These are phyloP conservation scores for Ogataea nonfermentans DNA, from an alignment of 805 yeast species.

Conservation along the genomic window DNA sequence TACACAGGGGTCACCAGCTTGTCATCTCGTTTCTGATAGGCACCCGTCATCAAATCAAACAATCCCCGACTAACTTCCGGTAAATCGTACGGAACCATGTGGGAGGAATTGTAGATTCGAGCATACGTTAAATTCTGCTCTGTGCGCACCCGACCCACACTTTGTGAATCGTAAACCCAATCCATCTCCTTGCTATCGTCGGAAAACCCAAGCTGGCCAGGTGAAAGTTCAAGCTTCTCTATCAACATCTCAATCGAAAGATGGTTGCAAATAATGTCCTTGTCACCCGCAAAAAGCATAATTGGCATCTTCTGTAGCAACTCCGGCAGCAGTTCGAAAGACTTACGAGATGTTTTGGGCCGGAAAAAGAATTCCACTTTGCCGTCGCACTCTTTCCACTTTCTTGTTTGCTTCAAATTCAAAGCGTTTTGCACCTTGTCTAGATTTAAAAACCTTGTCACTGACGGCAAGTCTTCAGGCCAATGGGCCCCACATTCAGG, in stretches of 20 bases:
- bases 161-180: slow-evolving; percentile 45
- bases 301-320: slow-evolving; percentile 60
- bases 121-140: slow-evolving; percentile 78
- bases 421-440: slow-evolving; percentile 48
- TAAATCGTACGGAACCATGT: slow-evolving; percentile 89
- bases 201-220: slow-evolving; percentile 54
- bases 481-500: slow-evolving; percentile 92
- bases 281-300: slow-evolving; percentile 79
- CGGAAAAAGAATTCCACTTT: slow-evolving; percentile 52
- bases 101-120: slow-evolving; percentile 73
- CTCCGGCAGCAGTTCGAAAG: slow-evolving; percentile 65
- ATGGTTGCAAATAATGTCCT: slow-evolving; percentile 85
- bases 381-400: slow-evolving; percentile 79
- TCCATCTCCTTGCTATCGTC: slow-evolving; percentile 28
- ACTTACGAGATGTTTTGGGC: slow-evolving; percentile 54
- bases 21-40: slow-evolving; percentile 28
- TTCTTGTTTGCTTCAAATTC: slow-evolving; percentile 40
- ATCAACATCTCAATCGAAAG: slow-evolving; percentile 57
- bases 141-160: slow-evolving; percentile 39
- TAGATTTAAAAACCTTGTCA: slow-evolving; percentile 49
- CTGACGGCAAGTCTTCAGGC: slow-evolving; percentile 64
- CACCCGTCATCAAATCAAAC: slow-evolving; percentile 48
- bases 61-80: slow-evolving; percentile 70
- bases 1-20: slow-evolving; percentile 31
- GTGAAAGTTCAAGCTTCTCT: slow-evolving; percentile 56